Percentiles rank a stretch among this genome's conserved stretches.
Evolutionary conservation across 768 basidiomycete genomes (phyloP).

Genomic region (Phylloporus sp.): DNA sequence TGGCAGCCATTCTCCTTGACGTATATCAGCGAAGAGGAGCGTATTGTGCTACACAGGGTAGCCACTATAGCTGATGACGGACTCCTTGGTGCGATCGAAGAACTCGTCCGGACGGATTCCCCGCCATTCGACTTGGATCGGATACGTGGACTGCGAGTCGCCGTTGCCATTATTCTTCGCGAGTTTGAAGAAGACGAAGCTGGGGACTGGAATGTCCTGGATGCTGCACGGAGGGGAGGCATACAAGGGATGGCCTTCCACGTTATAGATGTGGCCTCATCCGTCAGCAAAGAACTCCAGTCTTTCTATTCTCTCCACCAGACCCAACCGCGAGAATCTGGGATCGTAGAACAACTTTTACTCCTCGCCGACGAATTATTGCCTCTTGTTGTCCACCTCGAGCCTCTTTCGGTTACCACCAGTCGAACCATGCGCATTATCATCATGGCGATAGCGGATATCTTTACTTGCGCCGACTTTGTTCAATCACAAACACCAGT

Average conservation of each 20-base stretch:
- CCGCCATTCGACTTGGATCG: constrained; percentile 42
- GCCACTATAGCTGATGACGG: constrained; percentile 71
- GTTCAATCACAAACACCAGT: constrained; percentile 41
- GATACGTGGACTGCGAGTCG: constrained; percentile 59
- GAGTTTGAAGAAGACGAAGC: constrained; percentile 49
- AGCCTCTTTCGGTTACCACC: constrained; percentile 46
- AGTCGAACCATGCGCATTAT: constrained; percentile 47
- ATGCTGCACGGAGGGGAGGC: constrained; percentile 59
- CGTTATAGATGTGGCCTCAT: constrained; percentile 49
- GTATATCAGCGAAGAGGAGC: constrained; percentile 58
- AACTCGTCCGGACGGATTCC: constrained; percentile 37
- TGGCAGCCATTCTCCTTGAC: constrained; percentile 60
- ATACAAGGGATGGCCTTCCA: constrained; percentile 55
- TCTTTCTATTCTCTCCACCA: constrained; percentile 45
- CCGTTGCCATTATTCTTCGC: constrained; percentile 51
- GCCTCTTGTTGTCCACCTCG: constrained; percentile 45
- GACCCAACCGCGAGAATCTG: constrained; percentile 34
- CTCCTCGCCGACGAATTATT: constrained; percentile 51
- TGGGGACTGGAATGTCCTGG: constrained; percentile 53
- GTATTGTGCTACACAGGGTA: constrained; percentile 53
- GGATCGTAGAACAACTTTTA: constrained; percentile 54
- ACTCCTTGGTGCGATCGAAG: constrained; percentile 57
- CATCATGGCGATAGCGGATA: constrained; percentile 43
- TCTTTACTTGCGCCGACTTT: constrained; percentile 52
- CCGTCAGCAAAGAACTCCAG: constrained; percentile 51